Evolutionary conservation across 805 yeast genomes (phyloP).

Genomic region (Maudiozyma bulderi): DNA sequence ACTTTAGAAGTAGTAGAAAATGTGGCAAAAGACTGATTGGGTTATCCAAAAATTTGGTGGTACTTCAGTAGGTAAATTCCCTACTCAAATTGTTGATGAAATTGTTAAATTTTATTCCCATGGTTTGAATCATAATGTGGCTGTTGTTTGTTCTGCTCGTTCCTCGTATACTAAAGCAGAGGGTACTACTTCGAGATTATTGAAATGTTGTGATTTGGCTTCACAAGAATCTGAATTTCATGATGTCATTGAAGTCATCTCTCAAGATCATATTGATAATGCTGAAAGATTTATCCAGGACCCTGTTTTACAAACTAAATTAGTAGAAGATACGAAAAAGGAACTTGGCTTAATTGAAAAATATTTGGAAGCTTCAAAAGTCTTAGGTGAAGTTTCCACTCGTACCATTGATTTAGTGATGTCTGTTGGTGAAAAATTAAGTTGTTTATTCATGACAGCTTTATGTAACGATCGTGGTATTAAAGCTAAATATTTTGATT

Average conservation of each 20-base stretch:
- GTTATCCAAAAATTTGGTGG: slow-evolving; percentile 94
- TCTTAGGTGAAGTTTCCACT: slow-evolving; percentile 84
- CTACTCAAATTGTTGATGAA: slow-evolving; percentile 73
- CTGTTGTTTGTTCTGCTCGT: slow-evolving; percentile 93
- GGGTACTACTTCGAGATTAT: slow-evolving; percentile 86
- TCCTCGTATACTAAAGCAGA: slow-evolving; percentile 85
- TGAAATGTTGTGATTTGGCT: slow-evolving; percentile 76
- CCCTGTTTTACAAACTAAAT: slow-evolving; percentile 37
- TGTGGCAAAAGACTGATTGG: slow-evolving; percentile 38
- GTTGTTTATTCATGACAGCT: slow-evolving; percentile 82
- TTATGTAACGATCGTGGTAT: slow-evolving; percentile 77
- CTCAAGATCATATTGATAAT: slow-evolving; percentile 69
- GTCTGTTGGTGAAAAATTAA: slow-evolving; percentile 88
- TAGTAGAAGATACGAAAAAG: slow-evolving; percentile 47
- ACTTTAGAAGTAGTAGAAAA: background rate
- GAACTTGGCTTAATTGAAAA: slow-evolving; percentile 64
- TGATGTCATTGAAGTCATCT: slow-evolving; percentile 52
- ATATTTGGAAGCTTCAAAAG: slow-evolving; percentile 74
- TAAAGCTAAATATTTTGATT: slow-evolving; percentile 67
- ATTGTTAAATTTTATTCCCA: slow-evolving; percentile 59
- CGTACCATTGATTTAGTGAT: slow-evolving; percentile 83
- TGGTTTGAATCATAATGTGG: slow-evolving; percentile 48
- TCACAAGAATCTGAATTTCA: slow-evolving; percentile 49
- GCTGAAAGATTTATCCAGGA: slow-evolving; percentile 47
- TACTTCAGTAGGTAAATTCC: slow-evolving; percentile 92